A percentile compares a stretch with the other conserved stretches of the same genome.
These are phyloP conservation scores for Trichosporon inkin DNA, from an alignment of 1,284 basidiomycete species.

Conservation along the genomic window DNA sequence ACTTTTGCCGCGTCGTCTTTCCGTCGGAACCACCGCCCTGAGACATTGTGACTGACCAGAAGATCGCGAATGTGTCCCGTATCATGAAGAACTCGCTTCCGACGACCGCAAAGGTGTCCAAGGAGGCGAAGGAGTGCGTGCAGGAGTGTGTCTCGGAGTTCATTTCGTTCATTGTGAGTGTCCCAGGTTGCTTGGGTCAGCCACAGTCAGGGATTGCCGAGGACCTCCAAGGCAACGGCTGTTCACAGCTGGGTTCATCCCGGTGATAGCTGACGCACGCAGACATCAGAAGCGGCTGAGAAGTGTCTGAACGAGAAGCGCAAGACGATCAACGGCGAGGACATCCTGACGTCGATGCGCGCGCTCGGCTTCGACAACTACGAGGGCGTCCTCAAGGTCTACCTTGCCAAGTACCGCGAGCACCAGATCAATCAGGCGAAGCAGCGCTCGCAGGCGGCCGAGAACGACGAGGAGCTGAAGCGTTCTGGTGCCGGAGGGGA, in stretches of 20 bases:
- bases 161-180: slow-evolving; percentile 77
- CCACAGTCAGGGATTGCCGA: neutral
- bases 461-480: slow-evolving; percentile 26
- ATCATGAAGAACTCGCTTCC: slow-evolving; percentile 92
- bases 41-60: neutral
- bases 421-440: slow-evolving; percentile 31
- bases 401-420: slow-evolving; percentile 78
- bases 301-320: slow-evolving; percentile 95
- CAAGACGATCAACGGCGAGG: slow-evolving; percentile 89
- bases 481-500: slow-evolving; percentile 23
- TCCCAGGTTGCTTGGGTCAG: neutral
- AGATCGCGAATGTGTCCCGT: slow-evolving; percentile 93
- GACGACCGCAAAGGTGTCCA: slow-evolving; percentile 88
- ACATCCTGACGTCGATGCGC: slow-evolving; percentile 82
- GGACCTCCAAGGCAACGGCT: too few species aligned
- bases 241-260: neutral
- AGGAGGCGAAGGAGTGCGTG: slow-evolving; percentile 94
- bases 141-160: slow-evolving; percentile 96
- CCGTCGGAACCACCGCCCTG: neutral
- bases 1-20: neutral
- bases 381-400: slow-evolving; percentile 80
- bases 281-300: slow-evolving; percentile 63
- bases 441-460: slow-evolving; percentile 10
- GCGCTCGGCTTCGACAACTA: slow-evolving; percentile 94
- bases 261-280: slow-evolving; percentile 9